phyloP scores from a whole-genome alignment of 2,329 filamentous ascomycete species.

The Sclerotinia nivalis region DNA sequence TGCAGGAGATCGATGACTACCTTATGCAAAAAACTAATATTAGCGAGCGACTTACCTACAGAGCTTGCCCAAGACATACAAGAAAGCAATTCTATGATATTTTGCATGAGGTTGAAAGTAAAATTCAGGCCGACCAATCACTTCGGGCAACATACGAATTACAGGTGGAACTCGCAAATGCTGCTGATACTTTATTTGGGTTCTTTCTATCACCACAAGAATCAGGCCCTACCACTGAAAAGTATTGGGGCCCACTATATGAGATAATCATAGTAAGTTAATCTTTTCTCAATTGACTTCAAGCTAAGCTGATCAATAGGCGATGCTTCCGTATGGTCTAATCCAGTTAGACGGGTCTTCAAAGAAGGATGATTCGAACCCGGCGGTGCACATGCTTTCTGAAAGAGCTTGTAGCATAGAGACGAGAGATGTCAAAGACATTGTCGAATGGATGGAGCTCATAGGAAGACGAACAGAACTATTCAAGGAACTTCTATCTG shows the following conservation, averaged over 20 bases:
- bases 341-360: background rate
- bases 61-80: constrained; percentile 2
- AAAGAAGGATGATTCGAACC: background rate
- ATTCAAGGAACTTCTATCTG: constrained; percentile 5
- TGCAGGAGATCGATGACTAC: constrained; percentile 11
- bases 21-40: constrained; percentile 8
- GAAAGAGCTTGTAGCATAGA: background rate
- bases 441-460: background rate
- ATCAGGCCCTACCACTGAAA: constrained; percentile 44
- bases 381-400: background rate
- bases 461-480: background rate
- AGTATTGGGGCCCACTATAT: constrained; percentile 49
- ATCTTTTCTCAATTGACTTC: background rate
- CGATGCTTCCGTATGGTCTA: constrained; percentile 4
- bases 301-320: constrained; percentile 1
- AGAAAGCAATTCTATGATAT: background rate
- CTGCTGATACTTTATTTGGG: constrained; percentile 45
- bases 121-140: constrained; percentile 27
- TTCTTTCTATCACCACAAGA: constrained; percentile 47
- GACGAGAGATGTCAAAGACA: background rate
- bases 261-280: constrained; percentile 39
- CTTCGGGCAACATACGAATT: constrained; percentile 31
- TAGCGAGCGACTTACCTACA: background rate
- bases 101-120: constrained; percentile 24
- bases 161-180: constrained; percentile 46